Evolutionary conservation across 768 basidiomycete species (phyloP).

Genomic region (Leccinum truebloodii): DNA sequence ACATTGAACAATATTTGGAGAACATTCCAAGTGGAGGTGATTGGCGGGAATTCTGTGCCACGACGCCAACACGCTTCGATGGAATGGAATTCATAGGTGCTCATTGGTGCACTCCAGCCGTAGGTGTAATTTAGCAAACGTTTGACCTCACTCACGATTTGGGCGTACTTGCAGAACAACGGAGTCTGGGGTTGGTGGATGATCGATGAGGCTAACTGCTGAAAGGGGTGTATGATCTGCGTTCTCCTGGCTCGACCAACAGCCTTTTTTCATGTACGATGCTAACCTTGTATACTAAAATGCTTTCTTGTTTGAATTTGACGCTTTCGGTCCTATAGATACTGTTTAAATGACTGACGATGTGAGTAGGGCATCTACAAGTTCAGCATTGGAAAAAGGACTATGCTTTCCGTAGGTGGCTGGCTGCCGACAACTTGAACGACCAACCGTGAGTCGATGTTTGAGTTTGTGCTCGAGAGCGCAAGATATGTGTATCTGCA

Average conservation of each 20-base stretch:
- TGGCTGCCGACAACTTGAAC: too few species aligned
- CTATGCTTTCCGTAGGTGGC: too few species aligned
- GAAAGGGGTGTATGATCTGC: not conserved
- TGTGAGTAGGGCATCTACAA: too few species aligned
- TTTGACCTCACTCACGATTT: not conserved
- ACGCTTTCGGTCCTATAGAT: too few species aligned
- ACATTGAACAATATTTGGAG: not conserved
- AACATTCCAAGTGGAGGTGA: not conserved
- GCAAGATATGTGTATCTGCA: too few species aligned
- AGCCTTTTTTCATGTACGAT: not conserved
- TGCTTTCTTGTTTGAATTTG: too few species aligned
- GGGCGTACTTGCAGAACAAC: not conserved
- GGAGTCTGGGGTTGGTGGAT: not conserved
- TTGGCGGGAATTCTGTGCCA: not conserved
- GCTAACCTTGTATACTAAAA: too few species aligned
- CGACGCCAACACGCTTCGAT: not conserved
- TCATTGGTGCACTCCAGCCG: not conserved
- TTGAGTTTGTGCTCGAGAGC: too few species aligned
- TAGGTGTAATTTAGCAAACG: not conserved
- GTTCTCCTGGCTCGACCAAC: not conserved
- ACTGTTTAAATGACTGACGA: too few species aligned
- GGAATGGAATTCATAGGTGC: not conserved
- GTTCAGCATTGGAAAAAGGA: too few species aligned
- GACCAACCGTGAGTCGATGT: too few species aligned
- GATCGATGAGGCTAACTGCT: not conserved